These are phyloP conservation scores for Barbatosphaeria neglecta DNA, from an alignment of 495 filamentous ascomycete genomes.

Conservation along the genomic window DNA sequence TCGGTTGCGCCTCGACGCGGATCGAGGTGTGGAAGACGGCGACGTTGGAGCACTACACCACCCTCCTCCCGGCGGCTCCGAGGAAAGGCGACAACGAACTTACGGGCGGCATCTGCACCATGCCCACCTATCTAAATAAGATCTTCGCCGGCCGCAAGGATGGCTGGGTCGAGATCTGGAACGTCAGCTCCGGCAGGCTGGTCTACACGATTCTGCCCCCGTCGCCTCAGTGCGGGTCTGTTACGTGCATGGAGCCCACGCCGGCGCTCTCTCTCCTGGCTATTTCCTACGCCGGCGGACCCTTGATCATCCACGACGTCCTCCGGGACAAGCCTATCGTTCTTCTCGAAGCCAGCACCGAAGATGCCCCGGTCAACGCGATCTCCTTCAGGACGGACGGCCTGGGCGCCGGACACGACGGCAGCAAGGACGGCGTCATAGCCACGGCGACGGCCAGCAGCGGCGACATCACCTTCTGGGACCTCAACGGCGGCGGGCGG, in stretches of 20 bases:
- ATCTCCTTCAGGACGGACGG: slow-evolving; percentile 89
- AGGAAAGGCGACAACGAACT: slow-evolving; percentile 45
- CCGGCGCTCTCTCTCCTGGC: slow-evolving; percentile 79
- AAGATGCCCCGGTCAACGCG: slow-evolving; percentile 53
- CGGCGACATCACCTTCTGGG: slow-evolving; percentile 92
- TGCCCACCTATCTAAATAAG: slow-evolving; percentile 95
- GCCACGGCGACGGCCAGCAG: slow-evolving; percentile 59
- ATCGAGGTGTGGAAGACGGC: slow-evolving; percentile 82
- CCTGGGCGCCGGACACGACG: slow-evolving; percentile 80
- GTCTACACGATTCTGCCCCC: slow-evolving; percentile 74
- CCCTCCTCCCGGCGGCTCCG: slow-evolving; percentile 42
- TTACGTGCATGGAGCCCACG: slow-evolving; percentile 72
- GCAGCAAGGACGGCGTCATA: slow-evolving; percentile 71
- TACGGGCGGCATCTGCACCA: slow-evolving; percentile 60
- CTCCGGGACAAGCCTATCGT: slow-evolving; percentile 60
- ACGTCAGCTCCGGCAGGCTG: slow-evolving; percentile 78
- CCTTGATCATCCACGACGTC: slow-evolving; percentile 69
- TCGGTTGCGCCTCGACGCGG: slow-evolving; percentile 61
- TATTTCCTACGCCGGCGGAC: slow-evolving; percentile 70
- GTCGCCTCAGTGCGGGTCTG: slow-evolving; percentile 51
- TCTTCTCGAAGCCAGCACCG: slow-evolving; percentile 46
- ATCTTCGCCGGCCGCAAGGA: slow-evolving; percentile 76
- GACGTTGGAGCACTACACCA: slow-evolving; percentile 84
- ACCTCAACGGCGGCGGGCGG: slow-evolving; percentile 76
- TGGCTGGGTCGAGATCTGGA: slow-evolving; percentile 95